Evolutionary conservation across 2,329 filamentous ascomycete genomes (phyloP).

Genomic region (Xylaria sp.): DNA sequence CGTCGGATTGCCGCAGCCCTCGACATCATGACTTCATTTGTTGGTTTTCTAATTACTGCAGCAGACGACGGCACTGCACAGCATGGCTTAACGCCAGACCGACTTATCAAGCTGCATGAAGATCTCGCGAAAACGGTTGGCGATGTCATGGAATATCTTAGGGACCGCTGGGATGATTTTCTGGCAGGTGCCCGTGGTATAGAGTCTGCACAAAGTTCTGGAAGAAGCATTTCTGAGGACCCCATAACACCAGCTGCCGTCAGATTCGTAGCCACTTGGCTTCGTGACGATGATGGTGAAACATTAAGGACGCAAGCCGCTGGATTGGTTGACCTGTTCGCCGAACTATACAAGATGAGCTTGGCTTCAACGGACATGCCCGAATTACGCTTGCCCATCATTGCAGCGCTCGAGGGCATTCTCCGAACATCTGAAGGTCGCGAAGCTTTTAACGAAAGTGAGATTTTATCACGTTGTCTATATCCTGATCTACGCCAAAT

Average conservation of each 20-base stretch:
- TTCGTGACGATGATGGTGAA: constrained; percentile 75
- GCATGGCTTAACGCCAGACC: constrained; percentile 63
- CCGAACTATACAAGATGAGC: constrained; percentile 66
- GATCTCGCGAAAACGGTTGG: constrained; percentile 66
- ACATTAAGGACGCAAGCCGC: constrained; percentile 65
- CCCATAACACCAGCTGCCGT: constrained; percentile 69
- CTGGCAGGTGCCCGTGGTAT: constrained; percentile 54
- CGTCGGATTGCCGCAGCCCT: constrained; percentile 69
- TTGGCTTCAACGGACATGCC: constrained; percentile 44
- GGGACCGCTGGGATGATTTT: constrained; percentile 74
- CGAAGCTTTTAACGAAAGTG: constrained; percentile 31
- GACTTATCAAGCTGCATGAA: constrained; percentile 62
- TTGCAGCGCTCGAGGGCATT: constrained; percentile 70
- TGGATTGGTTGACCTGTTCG: constrained; percentile 71
- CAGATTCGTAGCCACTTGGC: constrained; percentile 70
- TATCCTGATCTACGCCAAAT: constrained; percentile 34
- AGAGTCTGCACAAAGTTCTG: constrained; percentile 61
- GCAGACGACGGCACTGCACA: constrained; percentile 56
- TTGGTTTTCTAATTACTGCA: constrained; percentile 66
- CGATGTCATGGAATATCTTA: constrained; percentile 74
- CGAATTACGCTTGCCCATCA: constrained; percentile 67
- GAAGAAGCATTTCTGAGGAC: constrained; percentile 67
- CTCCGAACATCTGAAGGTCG: constrained; percentile 59
- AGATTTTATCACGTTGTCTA: constrained; percentile 26
- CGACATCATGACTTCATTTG: constrained; percentile 70